phyloP scores from a whole-genome alignment of 129 eudicot genomes.

The Saposhnikovia divaricata region DNA sequence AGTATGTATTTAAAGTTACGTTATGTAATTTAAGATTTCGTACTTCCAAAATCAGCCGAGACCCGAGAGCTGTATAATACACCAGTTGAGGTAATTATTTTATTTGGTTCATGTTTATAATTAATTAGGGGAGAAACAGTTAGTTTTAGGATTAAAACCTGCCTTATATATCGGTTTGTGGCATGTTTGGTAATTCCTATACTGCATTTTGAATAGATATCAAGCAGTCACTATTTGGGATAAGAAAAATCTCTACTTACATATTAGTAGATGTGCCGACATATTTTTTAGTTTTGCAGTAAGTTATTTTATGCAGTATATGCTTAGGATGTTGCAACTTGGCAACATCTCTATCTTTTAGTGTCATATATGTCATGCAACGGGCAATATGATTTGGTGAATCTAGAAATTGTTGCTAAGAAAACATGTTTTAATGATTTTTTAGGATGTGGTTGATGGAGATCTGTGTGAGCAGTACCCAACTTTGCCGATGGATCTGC shows the following conservation, averaged over 20 bases:
- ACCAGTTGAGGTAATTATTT: background rate
- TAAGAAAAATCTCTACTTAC: background rate
- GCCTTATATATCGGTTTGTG: background rate
- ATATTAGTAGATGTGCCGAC: background rate
- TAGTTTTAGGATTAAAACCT: background rate
- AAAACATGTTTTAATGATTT: constrained; percentile 4
- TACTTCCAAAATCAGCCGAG: background rate
- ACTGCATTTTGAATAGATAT: background rate
- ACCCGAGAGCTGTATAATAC: background rate
- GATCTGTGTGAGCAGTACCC: constrained; percentile 96
- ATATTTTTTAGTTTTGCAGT: background rate
- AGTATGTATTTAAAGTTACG: background rate
- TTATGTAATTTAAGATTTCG: background rate
- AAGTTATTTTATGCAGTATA: background rate
- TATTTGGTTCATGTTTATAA: background rate
- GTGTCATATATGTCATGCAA: background rate
- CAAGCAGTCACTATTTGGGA: background rate
- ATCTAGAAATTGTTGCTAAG: constrained; percentile 1
- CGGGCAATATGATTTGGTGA: background rate
- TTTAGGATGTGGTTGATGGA: constrained; percentile 93
- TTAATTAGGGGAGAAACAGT: background rate
- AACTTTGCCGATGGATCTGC: constrained; percentile 73
- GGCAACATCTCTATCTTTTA: background rate
- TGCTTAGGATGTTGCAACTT: background rate
- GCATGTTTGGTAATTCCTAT: too few relatives aligned